Percentiles rank a stretch among this genome's conserved stretches.
Evolutionary conservation across 108 stramenopile genomes (phyloP).

Genomic region (Phaeodactylum tricornutum): DNA sequence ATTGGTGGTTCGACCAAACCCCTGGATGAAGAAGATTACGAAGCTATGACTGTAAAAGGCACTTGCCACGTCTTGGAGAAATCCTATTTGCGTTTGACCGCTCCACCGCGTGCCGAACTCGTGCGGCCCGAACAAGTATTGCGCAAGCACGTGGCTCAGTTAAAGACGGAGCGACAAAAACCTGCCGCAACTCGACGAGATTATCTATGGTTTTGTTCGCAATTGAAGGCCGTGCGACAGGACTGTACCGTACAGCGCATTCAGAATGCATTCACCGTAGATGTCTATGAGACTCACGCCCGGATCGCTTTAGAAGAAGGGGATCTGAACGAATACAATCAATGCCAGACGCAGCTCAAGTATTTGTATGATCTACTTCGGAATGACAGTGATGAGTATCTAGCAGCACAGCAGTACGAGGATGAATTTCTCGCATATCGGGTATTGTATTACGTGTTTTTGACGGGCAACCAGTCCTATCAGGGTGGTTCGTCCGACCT

Average conservation of each 20-base stretch:
- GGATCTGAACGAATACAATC: conserved; percentile 87
- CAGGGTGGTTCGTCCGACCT: conserved; percentile 53
- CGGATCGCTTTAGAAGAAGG: conserved; percentile 86
- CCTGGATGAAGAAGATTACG: conserved; percentile 52
- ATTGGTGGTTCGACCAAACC: conserved; percentile 41
- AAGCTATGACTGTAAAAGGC: conserved; percentile 69
- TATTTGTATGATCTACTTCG: conserved; percentile 44
- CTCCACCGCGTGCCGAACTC: conserved; percentile 54
- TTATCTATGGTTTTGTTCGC: conserved; percentile 88
- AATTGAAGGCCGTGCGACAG: conserved; percentile 87
- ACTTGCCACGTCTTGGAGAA: conserved; percentile 65
- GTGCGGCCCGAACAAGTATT: conserved; percentile 59
- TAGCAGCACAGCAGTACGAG: conserved; percentile 31
- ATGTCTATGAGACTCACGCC: conserved; percentile 93
- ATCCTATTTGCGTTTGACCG: conserved; percentile 73
- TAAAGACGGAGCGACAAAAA: conserved; percentile 27
- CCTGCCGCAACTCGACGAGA: conserved; percentile 16
- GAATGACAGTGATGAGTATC: conserved; percentile 13
- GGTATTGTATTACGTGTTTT: conserved; percentile 68
- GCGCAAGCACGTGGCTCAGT: conserved; percentile 38
- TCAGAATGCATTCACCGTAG: conserved; percentile 75
- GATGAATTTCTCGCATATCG: conserved; percentile 76
- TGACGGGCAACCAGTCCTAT: conserved; percentile 57
- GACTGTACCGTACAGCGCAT: conserved; percentile 92
- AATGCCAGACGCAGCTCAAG: conserved; percentile 90